A percentile compares a stretch with the other conserved stretches of the same genome.
These are phyloP conservation scores for Paraphaeosphaeria minitans DNA, from an alignment of 2,329 filamentous ascomycete genomes.

Conservation along the genomic window DNA sequence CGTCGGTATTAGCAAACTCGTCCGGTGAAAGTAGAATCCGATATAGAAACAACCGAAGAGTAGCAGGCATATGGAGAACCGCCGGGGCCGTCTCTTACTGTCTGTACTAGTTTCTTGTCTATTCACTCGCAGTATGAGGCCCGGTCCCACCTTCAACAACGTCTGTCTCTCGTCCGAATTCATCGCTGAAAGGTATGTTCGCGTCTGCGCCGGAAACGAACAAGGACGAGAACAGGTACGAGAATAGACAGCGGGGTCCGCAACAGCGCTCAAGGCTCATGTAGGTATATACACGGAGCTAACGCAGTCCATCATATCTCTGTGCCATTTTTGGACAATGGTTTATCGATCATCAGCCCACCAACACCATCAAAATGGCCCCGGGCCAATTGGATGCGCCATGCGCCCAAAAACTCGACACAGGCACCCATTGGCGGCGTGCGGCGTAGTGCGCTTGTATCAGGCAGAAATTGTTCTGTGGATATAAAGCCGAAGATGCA, in stretches of 20 bases:
- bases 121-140: neutral
- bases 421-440: neutral
- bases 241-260: neutral
- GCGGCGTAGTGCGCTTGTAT: neutral
- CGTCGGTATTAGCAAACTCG: neutral
- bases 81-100: neutral
- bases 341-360: conserved; percentile 15
- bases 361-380: conserved; percentile 1
- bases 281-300: neutral
- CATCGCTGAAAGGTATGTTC: conserved; percentile 1
- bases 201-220: neutral
- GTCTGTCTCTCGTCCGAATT: conserved; percentile 7
- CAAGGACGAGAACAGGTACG: neutral
- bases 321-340: conserved; percentile 19
- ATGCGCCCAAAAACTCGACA: neutral
- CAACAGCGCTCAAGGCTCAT: neutral
- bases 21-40: neutral
- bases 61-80: neutral
- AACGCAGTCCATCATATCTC: neutral
- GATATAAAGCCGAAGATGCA: neutral
- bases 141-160: conserved; percentile 10
- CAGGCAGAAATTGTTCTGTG: neutral
- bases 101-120: too few relatives aligned
- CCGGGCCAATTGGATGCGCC: conserved; percentile 13
- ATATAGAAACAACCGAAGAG: neutral